A percentile compares a stretch with the other conserved stretches of the same genome.
Evolutionary conservation across 257 asterid species (phyloP).

Genomic region (Fraxinus excelsior): DNA sequence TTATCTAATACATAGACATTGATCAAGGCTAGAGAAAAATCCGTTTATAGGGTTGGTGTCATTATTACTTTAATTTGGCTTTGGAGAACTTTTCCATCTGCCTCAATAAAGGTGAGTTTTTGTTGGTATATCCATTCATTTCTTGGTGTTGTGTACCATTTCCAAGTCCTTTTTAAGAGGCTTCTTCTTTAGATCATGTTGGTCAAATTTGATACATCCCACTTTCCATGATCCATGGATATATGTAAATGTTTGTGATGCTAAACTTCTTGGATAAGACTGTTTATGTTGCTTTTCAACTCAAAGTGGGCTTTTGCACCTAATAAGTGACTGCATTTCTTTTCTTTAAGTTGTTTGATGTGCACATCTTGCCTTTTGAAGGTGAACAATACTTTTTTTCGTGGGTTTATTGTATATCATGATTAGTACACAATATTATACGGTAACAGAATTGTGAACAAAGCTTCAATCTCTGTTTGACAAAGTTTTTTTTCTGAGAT

Average conservation of each 20-base stretch:
- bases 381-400: background rate
- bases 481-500: too few species aligned
- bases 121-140: background rate
- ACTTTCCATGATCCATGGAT: background rate
- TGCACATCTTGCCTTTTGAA: background rate
- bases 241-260: background rate
- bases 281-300: background rate
- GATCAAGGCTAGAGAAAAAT: too few species aligned
- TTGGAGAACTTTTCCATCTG: too few species aligned
- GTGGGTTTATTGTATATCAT: background rate
- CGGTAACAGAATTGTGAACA: too few species aligned
- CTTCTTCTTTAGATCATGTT: background rate
- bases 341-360: background rate
- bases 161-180: background rate
- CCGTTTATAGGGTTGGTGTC: too few species aligned
- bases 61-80: too few species aligned
- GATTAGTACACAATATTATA: background rate
- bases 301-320: background rate
- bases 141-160: constrained; percentile 4
- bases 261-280: background rate
- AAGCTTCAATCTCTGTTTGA: too few species aligned
- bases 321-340: background rate
- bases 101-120: background rate
- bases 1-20: too few species aligned
- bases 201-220: background rate